Conservation (phyloP, 2,329 filamentous ascomycete genomes). For the Venturiaceae sp. region DNA sequence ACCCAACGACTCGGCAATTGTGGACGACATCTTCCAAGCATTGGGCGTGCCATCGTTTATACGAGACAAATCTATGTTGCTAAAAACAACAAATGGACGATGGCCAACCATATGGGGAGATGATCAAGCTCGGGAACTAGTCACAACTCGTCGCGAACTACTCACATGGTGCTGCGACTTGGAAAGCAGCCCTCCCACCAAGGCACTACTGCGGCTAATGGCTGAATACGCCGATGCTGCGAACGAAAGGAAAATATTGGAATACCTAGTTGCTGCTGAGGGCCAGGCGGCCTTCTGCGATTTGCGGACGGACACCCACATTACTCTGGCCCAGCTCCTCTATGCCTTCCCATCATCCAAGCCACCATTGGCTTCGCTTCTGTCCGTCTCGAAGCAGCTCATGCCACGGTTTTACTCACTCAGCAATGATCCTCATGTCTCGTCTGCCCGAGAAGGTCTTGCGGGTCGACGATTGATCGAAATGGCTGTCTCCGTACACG, state of each 20-base stretch:
- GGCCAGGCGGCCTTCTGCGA: constrained; percentile 92
- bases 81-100: constrained; percentile 70
- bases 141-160: constrained; percentile 84
- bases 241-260: constrained; percentile 81
- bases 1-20: constrained; percentile 66
- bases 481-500: constrained; percentile 93
- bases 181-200: constrained; percentile 85
- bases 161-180: constrained; percentile 93
- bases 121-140: constrained; percentile 71
- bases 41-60: constrained; percentile 73
- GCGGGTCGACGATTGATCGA: constrained; percentile 75
- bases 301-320: constrained; percentile 73
- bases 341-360: constrained; percentile 86
- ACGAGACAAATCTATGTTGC: constrained; percentile 70
- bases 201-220: constrained; percentile 72
- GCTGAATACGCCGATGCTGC: constrained; percentile 73
- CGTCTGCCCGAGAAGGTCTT: constrained; percentile 56
- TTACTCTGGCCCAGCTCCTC: constrained; percentile 78
- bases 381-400: constrained; percentile 72
- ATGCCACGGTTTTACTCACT: constrained; percentile 99
- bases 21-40: constrained; percentile 76
- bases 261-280: constrained; percentile 78
- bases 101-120: constrained; percentile 99
- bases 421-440: constrained; percentile 87
- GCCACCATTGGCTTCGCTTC: constrained; percentile 72